phyloP scores from a whole-genome alignment of 2,329 filamentous ascomycete genomes.

The Thelonectria discophora region DNA sequence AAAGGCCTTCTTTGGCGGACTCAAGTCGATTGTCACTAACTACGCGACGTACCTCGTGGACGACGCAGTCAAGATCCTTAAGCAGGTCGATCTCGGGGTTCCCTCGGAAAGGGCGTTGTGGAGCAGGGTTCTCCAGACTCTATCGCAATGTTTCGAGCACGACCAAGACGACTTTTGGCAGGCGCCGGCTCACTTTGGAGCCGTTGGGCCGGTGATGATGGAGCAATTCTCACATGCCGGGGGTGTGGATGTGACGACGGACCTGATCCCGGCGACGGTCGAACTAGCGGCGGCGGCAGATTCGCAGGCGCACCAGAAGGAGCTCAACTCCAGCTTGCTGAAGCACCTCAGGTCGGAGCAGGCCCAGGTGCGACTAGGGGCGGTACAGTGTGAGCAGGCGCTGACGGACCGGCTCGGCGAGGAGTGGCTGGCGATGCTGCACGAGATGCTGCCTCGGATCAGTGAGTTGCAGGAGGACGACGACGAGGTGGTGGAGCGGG shows the following conservation, averaged over 20 bases:
- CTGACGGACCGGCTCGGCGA: constrained; percentile 85
- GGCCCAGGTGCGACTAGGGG: constrained; percentile 77
- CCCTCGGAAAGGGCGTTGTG: constrained; percentile 68
- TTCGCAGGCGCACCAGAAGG: constrained; percentile 89
- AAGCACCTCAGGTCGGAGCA: constrained; percentile 79
- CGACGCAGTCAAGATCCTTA: constrained; percentile 72
- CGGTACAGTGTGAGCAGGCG: constrained; percentile 81
- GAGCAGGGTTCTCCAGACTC: constrained; percentile 73
- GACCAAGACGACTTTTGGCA: constrained; percentile 98
- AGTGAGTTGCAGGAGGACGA: constrained; percentile 97
- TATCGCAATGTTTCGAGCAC: constrained; percentile 81
- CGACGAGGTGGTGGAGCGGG: constrained; percentile 89
- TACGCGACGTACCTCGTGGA: constrained; percentile 90
- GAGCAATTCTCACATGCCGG: constrained; percentile 67
- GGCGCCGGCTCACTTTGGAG: constrained; percentile 83
- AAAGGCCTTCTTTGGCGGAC: constrained; percentile 78
- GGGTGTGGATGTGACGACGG: constrained; percentile 53
- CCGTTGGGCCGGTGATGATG: constrained; percentile 74
- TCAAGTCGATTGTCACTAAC: constrained; percentile 93
- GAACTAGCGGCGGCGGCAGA: constrained; percentile 83
- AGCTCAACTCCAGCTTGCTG: constrained; percentile 82
- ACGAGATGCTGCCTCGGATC: constrained; percentile 96
- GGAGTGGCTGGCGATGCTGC: constrained; percentile 90
- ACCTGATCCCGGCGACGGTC: constrained; percentile 78
- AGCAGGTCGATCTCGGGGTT: constrained; percentile 56